Evolutionary conservation across 148 eudicot genomes (phyloP).

Genomic region (Rhododendron simsii): DNA sequence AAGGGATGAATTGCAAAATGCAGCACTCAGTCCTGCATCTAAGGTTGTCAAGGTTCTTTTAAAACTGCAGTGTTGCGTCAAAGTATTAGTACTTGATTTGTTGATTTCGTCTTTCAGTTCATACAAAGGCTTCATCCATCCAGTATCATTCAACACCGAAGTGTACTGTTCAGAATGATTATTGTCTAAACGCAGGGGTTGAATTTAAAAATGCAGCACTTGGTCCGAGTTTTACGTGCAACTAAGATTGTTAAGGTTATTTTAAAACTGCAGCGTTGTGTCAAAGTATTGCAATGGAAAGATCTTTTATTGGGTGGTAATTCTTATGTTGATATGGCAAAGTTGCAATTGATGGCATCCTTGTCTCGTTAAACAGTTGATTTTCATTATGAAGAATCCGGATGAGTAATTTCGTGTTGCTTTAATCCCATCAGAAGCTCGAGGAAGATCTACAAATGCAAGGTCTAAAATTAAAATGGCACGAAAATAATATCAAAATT

Average conservation of each 20-base stretch:
- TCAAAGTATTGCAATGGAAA: too few relatives aligned
- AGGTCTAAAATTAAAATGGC: constrained; percentile 57
- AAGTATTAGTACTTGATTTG: background rate
- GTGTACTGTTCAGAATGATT: too few relatives aligned
- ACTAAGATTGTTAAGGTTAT: too few relatives aligned
- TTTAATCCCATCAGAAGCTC: constrained; percentile 45
- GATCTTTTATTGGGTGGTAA: background rate
- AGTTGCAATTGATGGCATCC: too few relatives aligned
- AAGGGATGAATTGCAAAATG: constrained; percentile 10
- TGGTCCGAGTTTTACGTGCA: too few relatives aligned
- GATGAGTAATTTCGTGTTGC: background rate
- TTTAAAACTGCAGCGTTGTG: too few relatives aligned
- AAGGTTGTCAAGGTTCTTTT: background rate
- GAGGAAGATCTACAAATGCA: constrained; percentile 54
- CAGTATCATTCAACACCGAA: background rate
- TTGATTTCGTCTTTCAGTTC: background rate
- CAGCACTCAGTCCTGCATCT: constrained; percentile 4
- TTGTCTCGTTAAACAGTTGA: background rate
- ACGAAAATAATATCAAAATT: constrained; percentile 57
- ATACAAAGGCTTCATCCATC: background rate
- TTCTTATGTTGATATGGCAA: background rate
- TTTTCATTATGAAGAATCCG: background rate
- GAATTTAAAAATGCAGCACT: too few relatives aligned
- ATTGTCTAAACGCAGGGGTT: too few relatives aligned
- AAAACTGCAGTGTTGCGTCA: background rate